Conservation (phyloP, 495 filamentous ascomycete genomes). For the Neurospora sp. region DNA sequence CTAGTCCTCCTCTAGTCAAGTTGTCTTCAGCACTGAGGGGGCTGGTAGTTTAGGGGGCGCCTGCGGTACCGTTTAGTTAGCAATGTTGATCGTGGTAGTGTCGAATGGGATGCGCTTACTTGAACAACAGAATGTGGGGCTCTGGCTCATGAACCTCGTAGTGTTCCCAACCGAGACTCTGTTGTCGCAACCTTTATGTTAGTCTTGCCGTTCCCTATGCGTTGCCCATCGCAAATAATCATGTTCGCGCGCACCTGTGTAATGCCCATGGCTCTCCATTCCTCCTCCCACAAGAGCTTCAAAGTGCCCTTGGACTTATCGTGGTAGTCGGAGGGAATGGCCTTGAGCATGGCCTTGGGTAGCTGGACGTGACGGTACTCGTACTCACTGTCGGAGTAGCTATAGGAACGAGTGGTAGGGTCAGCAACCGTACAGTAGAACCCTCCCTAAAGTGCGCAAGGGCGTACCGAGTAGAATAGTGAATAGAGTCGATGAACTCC, state of each 20-base stretch:
- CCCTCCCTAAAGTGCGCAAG: neutral
- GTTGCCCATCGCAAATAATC: neutral
- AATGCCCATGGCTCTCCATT: slow-evolving; percentile 93
- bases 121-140: slow-evolving; percentile 96
- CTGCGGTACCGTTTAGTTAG: slow-evolving; percentile 28
- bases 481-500: slow-evolving; percentile 84
- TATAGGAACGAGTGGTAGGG: slow-evolving; percentile 20
- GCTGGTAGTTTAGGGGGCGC: slow-evolving; percentile 78
- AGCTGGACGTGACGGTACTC: slow-evolving; percentile 97
- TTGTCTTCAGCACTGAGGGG: slow-evolving; percentile 41
- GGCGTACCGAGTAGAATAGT: slow-evolving; percentile 84
- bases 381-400: slow-evolving; percentile 79
- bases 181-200: neutral
- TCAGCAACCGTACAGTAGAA: slow-evolving; percentile 3
- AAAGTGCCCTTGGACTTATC: slow-evolving; percentile 82
- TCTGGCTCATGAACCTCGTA: slow-evolving; percentile 99
- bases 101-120: slow-evolving; percentile 50
- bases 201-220: neutral
- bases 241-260: slow-evolving; percentile 58
- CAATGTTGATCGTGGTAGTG: neutral
- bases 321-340: slow-evolving; percentile 91
- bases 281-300: slow-evolving; percentile 95
- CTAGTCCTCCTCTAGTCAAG: neutral
- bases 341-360: slow-evolving; percentile 95
- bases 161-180: slow-evolving; percentile 98